These are phyloP conservation scores for Effrenium voratum DNA, from an alignment of 73 alveolate genomes.

Conservation along the genomic window DNA sequence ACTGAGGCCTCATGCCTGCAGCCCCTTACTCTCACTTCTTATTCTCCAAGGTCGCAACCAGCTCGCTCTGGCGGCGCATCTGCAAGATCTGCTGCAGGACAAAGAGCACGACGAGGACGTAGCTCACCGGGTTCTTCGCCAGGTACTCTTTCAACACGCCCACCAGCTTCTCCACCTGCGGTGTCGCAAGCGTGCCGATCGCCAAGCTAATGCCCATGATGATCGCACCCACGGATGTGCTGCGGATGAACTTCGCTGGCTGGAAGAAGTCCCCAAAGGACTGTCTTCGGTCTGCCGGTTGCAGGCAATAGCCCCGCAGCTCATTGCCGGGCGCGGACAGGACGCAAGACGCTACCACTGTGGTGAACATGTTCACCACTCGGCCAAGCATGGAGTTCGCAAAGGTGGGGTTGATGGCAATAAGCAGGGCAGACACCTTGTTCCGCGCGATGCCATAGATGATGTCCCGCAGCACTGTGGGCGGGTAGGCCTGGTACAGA, in stretches of 20 bases:
- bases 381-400: conserved; percentile 71
- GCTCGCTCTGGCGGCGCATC: conserved; percentile 67
- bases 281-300: conserved; percentile 61
- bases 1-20: no score
- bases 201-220: conserved; percentile 73
- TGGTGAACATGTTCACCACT: conserved; percentile 57
- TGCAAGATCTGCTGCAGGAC: conserved; percentile 58
- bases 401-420: conserved; percentile 40
- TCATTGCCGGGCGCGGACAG: conserved; percentile 80
- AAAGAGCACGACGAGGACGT: conserved; percentile 49
- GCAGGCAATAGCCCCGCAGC: conserved; percentile 75
- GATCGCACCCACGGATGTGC: conserved; percentile 79
- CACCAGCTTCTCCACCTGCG: conserved; percentile 73
- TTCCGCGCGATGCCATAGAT: conserved; percentile 91
- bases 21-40: no score
- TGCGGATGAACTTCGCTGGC: conserved; percentile 84
- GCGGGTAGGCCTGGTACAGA: conserved; percentile 74
- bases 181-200: conserved; percentile 61
- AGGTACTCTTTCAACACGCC: conserved; percentile 43
- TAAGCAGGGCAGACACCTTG: conserved; percentile 27
- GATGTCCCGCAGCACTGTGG: conserved; percentile 84
- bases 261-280: conserved; percentile 77
- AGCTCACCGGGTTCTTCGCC: conserved; percentile 63
- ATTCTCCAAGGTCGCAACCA: conserved; percentile 16
- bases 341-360: conserved; percentile 50